These are phyloP conservation scores for Penicillium fuscoglaucum DNA, from an alignment of 2,329 filamentous ascomycete genomes.

Conservation along the genomic window DNA sequence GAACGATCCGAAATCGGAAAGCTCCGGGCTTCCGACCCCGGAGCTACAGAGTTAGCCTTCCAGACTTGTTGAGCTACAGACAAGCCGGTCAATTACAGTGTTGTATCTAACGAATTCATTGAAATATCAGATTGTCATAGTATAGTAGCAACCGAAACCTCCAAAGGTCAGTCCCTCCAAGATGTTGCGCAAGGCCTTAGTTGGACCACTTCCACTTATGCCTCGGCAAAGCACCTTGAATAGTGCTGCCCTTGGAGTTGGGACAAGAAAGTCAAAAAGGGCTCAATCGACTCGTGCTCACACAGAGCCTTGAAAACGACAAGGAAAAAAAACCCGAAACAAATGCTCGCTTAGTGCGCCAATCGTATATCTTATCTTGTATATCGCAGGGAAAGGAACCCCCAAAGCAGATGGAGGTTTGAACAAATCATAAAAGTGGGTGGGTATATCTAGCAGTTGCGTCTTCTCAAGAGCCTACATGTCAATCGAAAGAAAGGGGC, in stretches of 20 bases:
- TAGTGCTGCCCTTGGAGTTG: neutral
- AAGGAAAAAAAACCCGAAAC: neutral
- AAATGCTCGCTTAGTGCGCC: slow-evolving; percentile 9
- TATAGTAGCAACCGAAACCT: neutral
- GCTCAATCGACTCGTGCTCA: neutral
- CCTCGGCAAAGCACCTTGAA: neutral
- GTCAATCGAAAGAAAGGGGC: neutral
- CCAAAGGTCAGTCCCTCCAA: neutral
- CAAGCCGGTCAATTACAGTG: neutral
- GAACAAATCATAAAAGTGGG: slow-evolving; percentile 3
- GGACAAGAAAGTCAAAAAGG: neutral
- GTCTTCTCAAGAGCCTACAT: neutral
- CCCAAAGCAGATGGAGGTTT: neutral
- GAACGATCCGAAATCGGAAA: neutral
- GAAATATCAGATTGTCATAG: neutral
- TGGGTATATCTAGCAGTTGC: slow-evolving; percentile 9
- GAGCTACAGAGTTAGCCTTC: neutral
- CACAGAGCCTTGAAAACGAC: neutral
- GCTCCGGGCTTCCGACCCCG: neutral
- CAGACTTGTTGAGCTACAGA: neutral
- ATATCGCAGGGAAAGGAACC: neutral
- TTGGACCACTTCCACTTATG: neutral
- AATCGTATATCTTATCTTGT: slow-evolving; percentile 7
- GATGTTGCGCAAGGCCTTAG: neutral
- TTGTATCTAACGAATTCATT: neutral